Percentiles rank a stretch among this genome's conserved stretches.
Evolutionary conservation across 2,329 filamentous ascomycete species (phyloP).

Genomic region (Aspergillus aculeatus): DNA sequence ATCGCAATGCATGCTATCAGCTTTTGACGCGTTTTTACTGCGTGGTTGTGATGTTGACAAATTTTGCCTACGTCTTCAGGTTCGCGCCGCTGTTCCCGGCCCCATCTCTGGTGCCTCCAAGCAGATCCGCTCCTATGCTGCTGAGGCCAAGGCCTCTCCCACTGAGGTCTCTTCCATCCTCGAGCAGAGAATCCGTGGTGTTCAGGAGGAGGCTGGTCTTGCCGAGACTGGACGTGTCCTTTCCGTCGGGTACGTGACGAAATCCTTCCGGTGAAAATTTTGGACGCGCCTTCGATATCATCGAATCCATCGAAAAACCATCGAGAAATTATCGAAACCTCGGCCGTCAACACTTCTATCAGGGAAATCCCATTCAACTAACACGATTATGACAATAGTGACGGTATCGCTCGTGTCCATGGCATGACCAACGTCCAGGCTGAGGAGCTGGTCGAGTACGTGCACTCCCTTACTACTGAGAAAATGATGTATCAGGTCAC

Average conservation of each 20-base stretch:
- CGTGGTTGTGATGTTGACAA: conserved; percentile 53
- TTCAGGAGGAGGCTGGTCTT: conserved; percentile 92
- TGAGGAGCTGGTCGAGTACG: conserved; percentile 99
- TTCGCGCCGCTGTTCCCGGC: conserved; percentile 80
- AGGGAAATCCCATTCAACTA: conserved; percentile 12
- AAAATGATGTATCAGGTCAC: conserved; percentile 17
- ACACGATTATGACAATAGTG: conserved; percentile 59
- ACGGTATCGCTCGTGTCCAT: conserved; percentile 99
- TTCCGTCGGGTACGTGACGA: conserved; percentile 85
- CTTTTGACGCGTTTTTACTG: conserved; percentile 23
- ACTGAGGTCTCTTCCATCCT: conserved; percentile 99
- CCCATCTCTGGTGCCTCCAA: conserved; percentile 68
- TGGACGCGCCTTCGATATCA: conserved; percentile 28
- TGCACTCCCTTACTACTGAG: conserved; percentile 33
- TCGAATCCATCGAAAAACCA: conserved; percentile 25
- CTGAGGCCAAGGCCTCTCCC: conserved; percentile 89
- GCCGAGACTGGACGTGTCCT: conserved; percentile 99
- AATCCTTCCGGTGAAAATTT: conserved; percentile 30
- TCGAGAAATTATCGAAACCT: conserved; percentile 19
- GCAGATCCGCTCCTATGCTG: conserved; percentile 82
- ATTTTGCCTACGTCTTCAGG: conserved; percentile 55
- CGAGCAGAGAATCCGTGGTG: conserved; percentile 97
- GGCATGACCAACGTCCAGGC: conserved; percentile 99
- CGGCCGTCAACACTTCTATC: conserved; percentile 3
- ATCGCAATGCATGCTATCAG: conserved; percentile 24